Evolutionary conservation across 257 asterid genomes (phyloP).

Genomic region (Fraxinus anomala): DNA sequence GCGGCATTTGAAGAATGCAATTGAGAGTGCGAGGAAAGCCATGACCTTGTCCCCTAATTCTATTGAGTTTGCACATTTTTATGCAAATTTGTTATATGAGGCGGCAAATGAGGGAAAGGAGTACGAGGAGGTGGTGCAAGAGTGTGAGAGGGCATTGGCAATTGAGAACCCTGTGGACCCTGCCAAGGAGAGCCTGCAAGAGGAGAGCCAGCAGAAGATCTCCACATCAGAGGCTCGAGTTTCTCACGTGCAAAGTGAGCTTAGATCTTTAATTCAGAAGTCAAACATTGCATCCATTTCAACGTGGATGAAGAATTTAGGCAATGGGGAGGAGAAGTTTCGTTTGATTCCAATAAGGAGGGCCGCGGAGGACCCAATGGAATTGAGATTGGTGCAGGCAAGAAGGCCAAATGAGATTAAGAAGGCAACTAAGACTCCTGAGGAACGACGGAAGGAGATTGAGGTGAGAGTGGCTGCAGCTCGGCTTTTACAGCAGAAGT

Average conservation of each 20-base stretch:
- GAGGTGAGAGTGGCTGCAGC: slow-evolving; percentile 89
- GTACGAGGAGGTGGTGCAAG: slow-evolving; percentile 72
- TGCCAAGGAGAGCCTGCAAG: slow-evolving; percentile 68
- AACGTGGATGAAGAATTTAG: slow-evolving; percentile 70
- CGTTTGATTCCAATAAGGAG: slow-evolving; percentile 41
- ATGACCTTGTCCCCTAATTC: slow-evolving; percentile 59
- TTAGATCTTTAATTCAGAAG: slow-evolving; percentile 73
- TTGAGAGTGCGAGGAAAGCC: slow-evolving; percentile 71
- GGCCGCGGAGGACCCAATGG: slow-evolving; percentile 50
- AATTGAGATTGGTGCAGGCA: slow-evolving; percentile 48
- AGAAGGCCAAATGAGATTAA: slow-evolving; percentile 48
- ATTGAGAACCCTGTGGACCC: slow-evolving; percentile 84
- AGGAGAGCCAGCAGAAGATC: slow-evolving; percentile 66
- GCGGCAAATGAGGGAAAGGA: slow-evolving; percentile 65
- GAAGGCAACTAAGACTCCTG: slow-evolving; percentile 45
- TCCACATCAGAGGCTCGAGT: slow-evolving; percentile 58
- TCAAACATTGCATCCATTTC: slow-evolving; percentile 74
- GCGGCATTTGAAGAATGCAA: slow-evolving; percentile 62
- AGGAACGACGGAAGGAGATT: slow-evolving; percentile 81
- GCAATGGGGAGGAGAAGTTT: slow-evolving; percentile 57
- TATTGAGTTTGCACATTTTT: slow-evolving; percentile 73
- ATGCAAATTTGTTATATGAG: slow-evolving; percentile 70
- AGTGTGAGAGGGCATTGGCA: slow-evolving; percentile 78
- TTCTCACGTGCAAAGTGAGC: slow-evolving; percentile 49
- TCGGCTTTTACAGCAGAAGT: slow-evolving; percentile 69